These are phyloP conservation scores for Discostella stelligeroides DNA, from an alignment of 108 stramenopile genomes.

Conservation along the genomic window DNA sequence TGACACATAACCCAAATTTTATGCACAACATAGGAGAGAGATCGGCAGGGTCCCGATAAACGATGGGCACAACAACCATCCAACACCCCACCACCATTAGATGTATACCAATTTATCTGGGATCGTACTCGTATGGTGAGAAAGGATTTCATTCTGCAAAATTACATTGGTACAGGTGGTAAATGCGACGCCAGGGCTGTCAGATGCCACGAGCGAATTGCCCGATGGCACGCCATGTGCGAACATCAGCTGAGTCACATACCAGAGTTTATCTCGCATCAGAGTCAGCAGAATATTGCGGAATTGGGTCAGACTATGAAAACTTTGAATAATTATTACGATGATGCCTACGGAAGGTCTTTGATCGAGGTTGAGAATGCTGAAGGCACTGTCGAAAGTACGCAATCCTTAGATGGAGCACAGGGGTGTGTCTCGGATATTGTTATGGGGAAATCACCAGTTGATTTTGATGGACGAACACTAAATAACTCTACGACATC, in stretches of 20 bases:
- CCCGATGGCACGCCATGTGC: conserved; percentile 88
- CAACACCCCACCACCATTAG: conserved; percentile 67
- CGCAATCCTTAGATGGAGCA: conserved; percentile 1
- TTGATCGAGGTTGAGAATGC: conserved; percentile 60
- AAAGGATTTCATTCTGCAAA: conserved; percentile 90
- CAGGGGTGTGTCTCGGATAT: conserved; percentile 72
- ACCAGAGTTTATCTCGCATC: conserved; percentile 76
- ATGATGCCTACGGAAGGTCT: conserved; percentile 76
- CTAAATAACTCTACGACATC: conserved; percentile 56
- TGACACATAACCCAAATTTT: background rate
- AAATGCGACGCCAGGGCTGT: conserved; percentile 81
- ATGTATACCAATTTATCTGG: conserved; percentile 92
- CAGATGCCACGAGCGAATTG: conserved; percentile 89
- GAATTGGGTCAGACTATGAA: conserved; percentile 92
- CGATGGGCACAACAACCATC: conserved; percentile 59
- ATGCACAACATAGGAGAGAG: conserved; percentile 58
- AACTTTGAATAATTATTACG: conserved; percentile 83
- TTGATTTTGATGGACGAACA: conserved; percentile 73
- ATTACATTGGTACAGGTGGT: conserved; percentile 88
- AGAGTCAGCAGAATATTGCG: conserved; percentile 89
- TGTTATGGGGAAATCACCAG: conserved; percentile 64
- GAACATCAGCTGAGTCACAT: conserved; percentile 90
- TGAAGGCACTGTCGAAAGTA: conserved; percentile 39
- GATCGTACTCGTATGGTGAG: conserved; percentile 87
- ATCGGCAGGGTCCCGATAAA: conserved; percentile 87